These are phyloP conservation scores for Daldinia loculata DNA, from an alignment of 495 filamentous ascomycete species.

Conservation along the genomic window DNA sequence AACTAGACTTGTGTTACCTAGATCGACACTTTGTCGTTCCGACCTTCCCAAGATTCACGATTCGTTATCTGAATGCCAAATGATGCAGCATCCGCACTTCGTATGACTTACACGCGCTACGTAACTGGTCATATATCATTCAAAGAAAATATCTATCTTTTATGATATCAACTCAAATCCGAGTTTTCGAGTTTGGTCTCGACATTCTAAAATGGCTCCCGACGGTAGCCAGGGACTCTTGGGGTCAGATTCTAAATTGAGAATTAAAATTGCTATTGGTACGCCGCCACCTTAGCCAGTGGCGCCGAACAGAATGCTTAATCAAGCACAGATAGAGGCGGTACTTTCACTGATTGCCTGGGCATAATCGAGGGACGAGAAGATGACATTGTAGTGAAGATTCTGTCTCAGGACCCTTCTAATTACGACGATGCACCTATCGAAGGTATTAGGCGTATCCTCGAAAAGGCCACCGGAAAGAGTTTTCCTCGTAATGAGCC, in stretches of 20 bases:
- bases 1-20: not conserved
- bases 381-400: conserved; percentile 60
- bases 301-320: not conserved
- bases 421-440: conserved; percentile 63
- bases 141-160: not conserved
- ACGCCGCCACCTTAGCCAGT: not conserved
- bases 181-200: not conserved
- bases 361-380: conserved; percentile 58
- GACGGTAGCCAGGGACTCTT: not conserved
- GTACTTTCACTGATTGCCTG: conserved; percentile 73
- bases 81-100: not conserved
- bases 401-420: conserved; percentile 58
- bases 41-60: conserved; percentile 7
- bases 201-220: not conserved
- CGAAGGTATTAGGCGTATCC: conserved; percentile 50
- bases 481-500: conserved; percentile 21
- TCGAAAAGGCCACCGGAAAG: conserved; percentile 36
- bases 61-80: not conserved
- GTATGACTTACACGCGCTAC: not conserved
- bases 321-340: conserved; percentile 58
- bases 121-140: not conserved
- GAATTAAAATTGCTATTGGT: conserved; percentile 17
- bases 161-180: not conserved
- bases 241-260: not conserved
- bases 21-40: not conserved